These are phyloP conservation scores for Skeletonema tropicum DNA, from an alignment of 108 stramenopile genomes.

Conservation along the genomic window DNA sequence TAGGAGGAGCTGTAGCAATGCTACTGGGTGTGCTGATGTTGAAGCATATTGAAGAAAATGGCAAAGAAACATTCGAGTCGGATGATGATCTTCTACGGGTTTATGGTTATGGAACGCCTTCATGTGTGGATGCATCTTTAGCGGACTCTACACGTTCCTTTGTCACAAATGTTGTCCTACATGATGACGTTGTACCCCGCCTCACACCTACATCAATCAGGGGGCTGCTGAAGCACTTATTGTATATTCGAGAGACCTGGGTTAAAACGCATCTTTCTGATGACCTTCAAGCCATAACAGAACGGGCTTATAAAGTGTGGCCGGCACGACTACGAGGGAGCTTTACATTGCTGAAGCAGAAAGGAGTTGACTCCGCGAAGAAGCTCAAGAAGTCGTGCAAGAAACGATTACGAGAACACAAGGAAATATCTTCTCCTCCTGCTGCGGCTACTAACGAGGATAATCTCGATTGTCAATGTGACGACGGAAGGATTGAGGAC, in stretches of 20 bases:
- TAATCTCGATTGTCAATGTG: not conserved
- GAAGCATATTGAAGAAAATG: constrained; percentile 55
- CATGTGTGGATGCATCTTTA: constrained; percentile 87
- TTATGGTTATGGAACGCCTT: constrained; percentile 90
- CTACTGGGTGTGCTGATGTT: constrained; percentile 80
- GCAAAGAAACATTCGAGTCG: not conserved
- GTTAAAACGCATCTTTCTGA: constrained; percentile 80
- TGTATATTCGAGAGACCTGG: constrained; percentile 88
- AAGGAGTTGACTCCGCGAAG: constrained; percentile 27
- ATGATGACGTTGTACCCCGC: constrained; percentile 95
- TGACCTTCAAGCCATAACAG: constrained; percentile 74
- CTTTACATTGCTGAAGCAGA: constrained; percentile 61
- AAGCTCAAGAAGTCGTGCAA: constrained; percentile 71
- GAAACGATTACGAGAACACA: constrained; percentile 53
- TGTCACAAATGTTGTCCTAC: constrained; percentile 86
- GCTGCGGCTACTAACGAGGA: not conserved
- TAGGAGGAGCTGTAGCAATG: constrained; percentile 91
- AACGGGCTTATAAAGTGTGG: constrained; percentile 79
- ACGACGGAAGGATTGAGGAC: constrained; percentile 2
- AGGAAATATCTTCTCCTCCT: not conserved
- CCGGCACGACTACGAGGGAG: constrained; percentile 71
- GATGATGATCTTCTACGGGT: constrained; percentile 71
- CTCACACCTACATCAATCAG: constrained; percentile 91
- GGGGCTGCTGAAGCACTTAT: constrained; percentile 82
- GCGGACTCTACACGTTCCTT: constrained; percentile 72